Percentiles rank a stretch among this genome's conserved stretches.
Evolutionary conservation across 495 filamentous ascomycete genomes (phyloP).

Genomic region (Daldinia concentrica): DNA sequence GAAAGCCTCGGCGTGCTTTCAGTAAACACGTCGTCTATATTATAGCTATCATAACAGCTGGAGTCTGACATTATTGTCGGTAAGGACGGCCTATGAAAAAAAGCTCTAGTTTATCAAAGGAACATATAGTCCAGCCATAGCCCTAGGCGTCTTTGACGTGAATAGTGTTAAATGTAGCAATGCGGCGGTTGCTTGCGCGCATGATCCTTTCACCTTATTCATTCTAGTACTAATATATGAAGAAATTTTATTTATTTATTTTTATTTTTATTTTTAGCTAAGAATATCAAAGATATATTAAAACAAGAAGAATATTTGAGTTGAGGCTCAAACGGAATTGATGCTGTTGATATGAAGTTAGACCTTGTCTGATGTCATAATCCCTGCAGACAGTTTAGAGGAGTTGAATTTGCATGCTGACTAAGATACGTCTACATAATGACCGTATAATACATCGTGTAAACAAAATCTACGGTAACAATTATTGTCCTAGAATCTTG

Average conservation of each 20-base stretch:
- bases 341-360: not conserved
- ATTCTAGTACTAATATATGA: not conserved
- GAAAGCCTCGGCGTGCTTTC: not conserved
- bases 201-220: not conserved
- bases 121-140: no score
- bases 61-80: not conserved
- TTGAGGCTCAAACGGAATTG: not conserved
- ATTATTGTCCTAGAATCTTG: not conserved
- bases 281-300: not conserved
- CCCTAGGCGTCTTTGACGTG: not conserved
- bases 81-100: no score
- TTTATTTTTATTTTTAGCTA: not conserved
- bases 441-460: not conserved
- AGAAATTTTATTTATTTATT: no score
- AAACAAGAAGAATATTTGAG: not conserved
- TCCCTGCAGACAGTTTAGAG: not conserved
- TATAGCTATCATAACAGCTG: not conserved
- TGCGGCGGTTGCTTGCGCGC: not conserved
- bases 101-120: no score
- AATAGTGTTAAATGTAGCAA: not conserved
- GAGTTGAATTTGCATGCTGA: not conserved
- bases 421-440: not conserved
- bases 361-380: slow-evolving; percentile 1
- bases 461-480: not conserved
- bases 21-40: not conserved